Evolutionary conservation across 805 yeast genomes (phyloP), one percentile per base, ranked within the genome.

Genomic region (Saccharomycopsis schoenii): DNA sequence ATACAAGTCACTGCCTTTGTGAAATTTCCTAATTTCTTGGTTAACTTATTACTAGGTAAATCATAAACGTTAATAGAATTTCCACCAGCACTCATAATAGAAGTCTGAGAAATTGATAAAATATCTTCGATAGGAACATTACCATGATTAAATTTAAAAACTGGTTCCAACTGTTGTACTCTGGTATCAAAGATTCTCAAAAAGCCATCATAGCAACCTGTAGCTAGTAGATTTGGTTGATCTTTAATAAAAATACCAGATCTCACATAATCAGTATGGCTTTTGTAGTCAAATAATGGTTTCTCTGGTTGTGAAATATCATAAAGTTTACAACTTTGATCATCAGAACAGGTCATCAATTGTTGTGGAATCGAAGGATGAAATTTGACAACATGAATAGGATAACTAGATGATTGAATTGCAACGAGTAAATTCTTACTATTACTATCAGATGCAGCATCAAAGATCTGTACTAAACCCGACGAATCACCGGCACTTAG

Each of bases 401-500:
- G 93, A 72, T 89, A 92, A 4, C 86, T 74, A 0, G 96, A 85
- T 5, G 97, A 97, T 60, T 83, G 82, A 57, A 94, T 77, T 24
- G 94, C 84, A 42, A 93, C 88, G 61, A 93, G 77, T 24, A 91
- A 76, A 24, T 89, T 84, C 67, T 96, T 78, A 52, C 96, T 91
- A 66, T 83, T 86, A 24, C 52, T 47, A 14, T 47, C 52, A 24
- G 52, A 47, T 60, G 81, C 77, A 39, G 96, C 84, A 72, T 94
- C 97, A 70, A 88, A 93, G 10, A 92, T 85, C 65, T 96, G 96
- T 14, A 94, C 96, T 61, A 89, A 72, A 19, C 99, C 99, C 2
- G 94, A 83, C 14, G 96, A 97, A 75, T 94, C 99, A 68, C 97
- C 96, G 4, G 97, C 97, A 21, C 88, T 96, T 36, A 94, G 72